Evolutionary conservation across 129 eudicot species (phyloP), one percentile per base, ranked within the genome.

Genomic region (Escallonia rubra): DNA sequence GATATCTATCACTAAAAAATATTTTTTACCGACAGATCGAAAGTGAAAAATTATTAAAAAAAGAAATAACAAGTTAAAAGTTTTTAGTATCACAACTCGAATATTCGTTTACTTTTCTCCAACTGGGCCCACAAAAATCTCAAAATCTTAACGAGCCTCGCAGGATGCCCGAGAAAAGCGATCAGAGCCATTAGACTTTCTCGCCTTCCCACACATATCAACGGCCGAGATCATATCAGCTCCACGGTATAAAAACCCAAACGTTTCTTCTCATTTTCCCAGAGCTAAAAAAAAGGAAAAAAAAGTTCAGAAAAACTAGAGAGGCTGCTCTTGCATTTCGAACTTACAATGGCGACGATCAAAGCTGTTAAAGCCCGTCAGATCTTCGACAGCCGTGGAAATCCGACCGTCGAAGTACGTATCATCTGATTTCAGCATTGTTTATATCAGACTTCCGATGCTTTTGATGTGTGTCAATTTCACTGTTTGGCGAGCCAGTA

Each of bases 371-470:
- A 81, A 64, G 85, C 82, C 63, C 80, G 85, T 16, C 85, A 81
- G 75, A 81, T 81, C 61, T 81, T 81, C 66, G 85, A 81, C 52
- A 71, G 78, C 8, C 85, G 85, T 42, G 82, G 85, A 44, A 81
- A 81, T 55, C 85, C 85, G 43, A 81, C 85, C 10, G 85, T 81
- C 48, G 85, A 81, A 69, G 85, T 81, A 61, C 34, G 1, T 23
- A 23, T 23, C 1, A 23, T 23, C 34, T 23, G 34, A 23, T 23
- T 0, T 0, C 1, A 23, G 34, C 34, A 23, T 23, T 23, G 34
- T 23, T 23, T 23, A 23, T 23, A 23, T 23, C 34, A 23, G 34
- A 23, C 34, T 23, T 23, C 34, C 34, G 34, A 23, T 23, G 34
- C 34, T 23, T 23, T 23, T 23, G 34, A 23, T 23, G 34, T 23